These are phyloP conservation scores for Lepraria neglecta DNA, from an alignment of 495 filamentous ascomycete species.

Conservation along the genomic window DNA sequence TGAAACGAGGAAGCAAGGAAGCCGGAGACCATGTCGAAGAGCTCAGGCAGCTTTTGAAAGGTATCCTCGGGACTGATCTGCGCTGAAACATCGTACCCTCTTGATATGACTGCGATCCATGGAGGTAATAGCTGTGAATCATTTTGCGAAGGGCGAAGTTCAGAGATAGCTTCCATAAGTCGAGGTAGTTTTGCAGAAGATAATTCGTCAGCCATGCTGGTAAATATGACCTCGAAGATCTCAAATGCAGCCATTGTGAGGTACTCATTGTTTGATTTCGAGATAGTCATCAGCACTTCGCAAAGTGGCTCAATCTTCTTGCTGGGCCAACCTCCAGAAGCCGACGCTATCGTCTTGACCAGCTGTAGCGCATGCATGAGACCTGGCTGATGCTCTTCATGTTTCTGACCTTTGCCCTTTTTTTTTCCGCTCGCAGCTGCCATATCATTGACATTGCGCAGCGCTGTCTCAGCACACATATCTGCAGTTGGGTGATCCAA, in stretches of 20 bases:
- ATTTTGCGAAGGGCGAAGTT: constrained; percentile 80
- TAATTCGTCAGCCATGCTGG: constrained; percentile 77
- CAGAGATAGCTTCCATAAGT: constrained; percentile 77
- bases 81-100: constrained; percentile 88
- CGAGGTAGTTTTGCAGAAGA: constrained; percentile 83
- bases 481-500: constrained; percentile 89
- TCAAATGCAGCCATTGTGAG: constrained; percentile 94
- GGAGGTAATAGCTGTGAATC: constrained; percentile 90
- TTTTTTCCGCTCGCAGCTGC: constrained; percentile 57
- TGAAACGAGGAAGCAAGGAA: constrained; percentile 82
- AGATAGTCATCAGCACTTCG: constrained; percentile 79
- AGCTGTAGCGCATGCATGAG: constrained; percentile 88
- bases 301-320: constrained; percentile 88
- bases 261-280: constrained; percentile 82
- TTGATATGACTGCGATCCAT: constrained; percentile 90
- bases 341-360: constrained; percentile 76
- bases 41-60: constrained; percentile 74
- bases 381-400: constrained; percentile 62
- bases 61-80: constrained; percentile 81
- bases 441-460: constrained; percentile 66
- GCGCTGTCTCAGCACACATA: constrained; percentile 87
- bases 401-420: constrained; percentile 48
- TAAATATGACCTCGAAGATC: constrained; percentile 93
- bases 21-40: constrained; percentile 67
- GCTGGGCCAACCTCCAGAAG: constrained; percentile 93